Evolutionary conservation across 208 protist genomes (phyloP), one percentile per base, ranked within the genome.

Genomic region (Borovskyia barvae): DNA sequence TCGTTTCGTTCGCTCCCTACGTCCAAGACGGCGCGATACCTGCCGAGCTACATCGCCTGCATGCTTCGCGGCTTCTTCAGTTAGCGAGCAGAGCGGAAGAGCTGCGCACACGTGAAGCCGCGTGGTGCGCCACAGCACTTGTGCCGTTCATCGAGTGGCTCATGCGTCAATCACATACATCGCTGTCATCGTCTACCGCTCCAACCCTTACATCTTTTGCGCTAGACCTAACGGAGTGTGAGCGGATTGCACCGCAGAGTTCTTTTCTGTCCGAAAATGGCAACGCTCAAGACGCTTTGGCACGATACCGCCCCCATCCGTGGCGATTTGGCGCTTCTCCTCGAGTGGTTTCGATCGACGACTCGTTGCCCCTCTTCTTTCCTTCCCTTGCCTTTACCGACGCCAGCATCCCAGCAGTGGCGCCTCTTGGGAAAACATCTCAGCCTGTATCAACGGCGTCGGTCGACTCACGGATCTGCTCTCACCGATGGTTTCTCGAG

Each of bases 401-500:
- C 1, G 35, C 24, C 30, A 12, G 2, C 20, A 2, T 14, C 37
- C 4, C 24, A 17, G 41, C 17, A n/a, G n/a, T n/a, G n/a, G n/a
- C n/a, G n/a, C n/a, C n/a, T n/a, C n/a, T n/a, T n/a, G n/a, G n/a
- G n/a, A n/a, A n/a, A n/a, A n/a, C n/a, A n/a, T n/a, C n/a, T n/a
- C n/a, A n/a, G n/a, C n/a, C n/a, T n/a, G n/a, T n/a, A n/a, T n/a
- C n/a, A n/a, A n/a, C n/a, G n/a, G n/a, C n/a, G n/a, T n/a, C n/a
- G n/a, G n/a, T n/a, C n/a, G n/a, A n/a, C n/a, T n/a, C n/a, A n/a
- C n/a, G n/a, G n/a, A n/a, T n/a, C n/a, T n/a, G n/a, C n/a, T n/a
- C 40, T 0, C 87, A 93, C 50, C 51, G 49, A 6, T 93, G 82
- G 82, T 80, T 87, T 52, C 68, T 78, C 1, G 53, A 80, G 36